phyloP scores from a whole-genome alignment of 495 filamentous ascomycete species.

The Hyphodiscus hymeniophilus region DNA sequence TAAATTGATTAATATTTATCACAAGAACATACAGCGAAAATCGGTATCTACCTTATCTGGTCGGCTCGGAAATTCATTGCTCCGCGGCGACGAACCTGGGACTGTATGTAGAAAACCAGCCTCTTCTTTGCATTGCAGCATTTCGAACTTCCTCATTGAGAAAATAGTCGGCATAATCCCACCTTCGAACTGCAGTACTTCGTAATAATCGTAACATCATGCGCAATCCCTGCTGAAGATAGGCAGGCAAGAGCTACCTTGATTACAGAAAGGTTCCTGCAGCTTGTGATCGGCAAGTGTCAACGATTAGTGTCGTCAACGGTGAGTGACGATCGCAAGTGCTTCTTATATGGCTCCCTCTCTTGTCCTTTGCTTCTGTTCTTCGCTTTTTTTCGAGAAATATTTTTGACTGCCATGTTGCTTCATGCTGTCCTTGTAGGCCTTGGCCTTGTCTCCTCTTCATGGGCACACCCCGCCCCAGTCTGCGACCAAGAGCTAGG shows the following conservation, averaged over 20 bases:
- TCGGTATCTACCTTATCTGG: too few species aligned
- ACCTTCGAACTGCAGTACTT: too few species aligned
- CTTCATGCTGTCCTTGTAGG: slow-evolving; percentile 2
- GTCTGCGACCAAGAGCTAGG: slow-evolving; percentile 32
- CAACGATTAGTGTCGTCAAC: background rate
- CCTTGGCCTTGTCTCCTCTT: background rate
- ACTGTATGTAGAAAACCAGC: background rate
- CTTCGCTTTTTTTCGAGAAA: background rate
- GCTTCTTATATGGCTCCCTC: slow-evolving; percentile 1
- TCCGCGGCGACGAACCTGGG: too few species aligned
- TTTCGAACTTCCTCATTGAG: slow-evolving; percentile 5
- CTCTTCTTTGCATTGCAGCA: background rate
- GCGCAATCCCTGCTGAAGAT: background rate
- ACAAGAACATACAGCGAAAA: too few species aligned
- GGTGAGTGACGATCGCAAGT: background rate
- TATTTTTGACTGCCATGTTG: slow-evolving; percentile 1
- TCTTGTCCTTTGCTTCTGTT: background rate
- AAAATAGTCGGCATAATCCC: background rate
- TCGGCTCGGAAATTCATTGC: too few species aligned
- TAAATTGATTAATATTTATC: too few species aligned
- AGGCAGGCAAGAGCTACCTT: background rate
- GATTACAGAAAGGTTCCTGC: background rate
- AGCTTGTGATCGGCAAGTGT: background rate
- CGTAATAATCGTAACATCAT: too few species aligned
- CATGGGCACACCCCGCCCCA: slow-evolving; percentile 2